These are phyloP conservation scores for Globisporangium cederbergense DNA, from an alignment of 352 stramenopile genomes.

Conservation along the genomic window DNA sequence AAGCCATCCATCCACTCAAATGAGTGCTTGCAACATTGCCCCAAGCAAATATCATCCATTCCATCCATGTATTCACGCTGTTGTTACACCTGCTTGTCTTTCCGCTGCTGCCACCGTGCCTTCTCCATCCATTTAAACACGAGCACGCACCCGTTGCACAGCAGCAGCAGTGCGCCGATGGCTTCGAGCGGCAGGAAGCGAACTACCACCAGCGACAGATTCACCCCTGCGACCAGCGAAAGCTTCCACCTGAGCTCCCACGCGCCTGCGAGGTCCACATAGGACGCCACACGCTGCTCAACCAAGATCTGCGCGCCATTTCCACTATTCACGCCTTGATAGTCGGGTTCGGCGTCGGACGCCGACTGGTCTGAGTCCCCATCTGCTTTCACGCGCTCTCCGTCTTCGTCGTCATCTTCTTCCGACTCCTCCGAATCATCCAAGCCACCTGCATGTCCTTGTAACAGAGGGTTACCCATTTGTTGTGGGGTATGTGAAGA, in stretches of 20 bases:
- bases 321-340: not conserved
- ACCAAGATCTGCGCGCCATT: not conserved
- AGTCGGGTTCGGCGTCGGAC: not conserved
- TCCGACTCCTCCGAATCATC: slow-evolving; percentile 33
- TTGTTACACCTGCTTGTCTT: slow-evolving; percentile 9
- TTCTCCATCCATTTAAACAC: not conserved
- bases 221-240: slow-evolving; percentile 3
- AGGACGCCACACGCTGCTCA: not conserved
- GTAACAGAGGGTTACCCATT: slow-evolving; percentile 1
- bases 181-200: slow-evolving; percentile 3
- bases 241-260: slow-evolving; percentile 16
- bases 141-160: slow-evolving; percentile 4
- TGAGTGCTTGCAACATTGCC: not conserved
- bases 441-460: not conserved
- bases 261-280: not conserved
- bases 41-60: not conserved
- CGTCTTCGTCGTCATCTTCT: slow-evolving; percentile 35
- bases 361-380: slow-evolving; percentile 23
- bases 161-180: slow-evolving; percentile 4
- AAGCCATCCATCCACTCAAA: not conserved
- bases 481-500: slow-evolving; percentile 8
- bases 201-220: slow-evolving; percentile 4
- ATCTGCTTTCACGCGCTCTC: slow-evolving; percentile 27
- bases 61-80: not conserved
- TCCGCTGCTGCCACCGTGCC: not conserved